Base-by-base conservation (phyloP, 495 filamentous ascomycete species). In the Xylaria scruposa region DNA sequence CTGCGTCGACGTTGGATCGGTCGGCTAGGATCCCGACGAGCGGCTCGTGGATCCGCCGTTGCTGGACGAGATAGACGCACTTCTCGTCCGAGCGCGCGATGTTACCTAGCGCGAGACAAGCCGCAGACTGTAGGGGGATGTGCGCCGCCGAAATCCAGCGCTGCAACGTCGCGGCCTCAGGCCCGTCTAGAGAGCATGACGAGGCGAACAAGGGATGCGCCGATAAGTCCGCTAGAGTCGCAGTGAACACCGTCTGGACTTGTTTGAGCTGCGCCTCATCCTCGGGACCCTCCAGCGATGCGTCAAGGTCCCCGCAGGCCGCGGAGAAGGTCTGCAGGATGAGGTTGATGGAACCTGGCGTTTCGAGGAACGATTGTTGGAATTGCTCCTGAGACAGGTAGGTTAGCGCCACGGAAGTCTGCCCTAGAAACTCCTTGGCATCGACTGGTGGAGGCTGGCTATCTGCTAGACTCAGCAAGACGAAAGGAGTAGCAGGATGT, bases 101-200 rank as follows among this genome's bases (percentile, higher is more conserved):
- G 75, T 95, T 96, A 26, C 93, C 93, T 7, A 95, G 86, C 70
- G 92, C 87, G 21, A 95, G 82, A 76, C 92, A 95, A 19, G 91
- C 89, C 40, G 90, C 91, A n/a, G 91, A 87, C 73, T 91, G 91
- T 1, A 94, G 85, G 0, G 59, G 49, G 12, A 12, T 38, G 59
- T 91, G 85, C 4, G 74, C 31, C 4, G 70, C 44, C 1, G 61
- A 67, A n/a, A 94, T 78, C 53, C 84, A 89, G 46, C 79, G 71
- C 6, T 87, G 76, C 31, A 92, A 75, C 6, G 80, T 74, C 4
- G 84, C 82, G 6, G 84, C 83, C 47, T 88, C 82, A 0, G 87
- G 85, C 63, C 77, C 78, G 59, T 77, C 70, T 10, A 84, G 71
- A 3, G 80, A 71, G 67, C 78, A 81, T 10, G 69, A 60, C 3